Base-by-base conservation (phyloP, 805 yeast species). In the Ogataea corticis region DNA sequence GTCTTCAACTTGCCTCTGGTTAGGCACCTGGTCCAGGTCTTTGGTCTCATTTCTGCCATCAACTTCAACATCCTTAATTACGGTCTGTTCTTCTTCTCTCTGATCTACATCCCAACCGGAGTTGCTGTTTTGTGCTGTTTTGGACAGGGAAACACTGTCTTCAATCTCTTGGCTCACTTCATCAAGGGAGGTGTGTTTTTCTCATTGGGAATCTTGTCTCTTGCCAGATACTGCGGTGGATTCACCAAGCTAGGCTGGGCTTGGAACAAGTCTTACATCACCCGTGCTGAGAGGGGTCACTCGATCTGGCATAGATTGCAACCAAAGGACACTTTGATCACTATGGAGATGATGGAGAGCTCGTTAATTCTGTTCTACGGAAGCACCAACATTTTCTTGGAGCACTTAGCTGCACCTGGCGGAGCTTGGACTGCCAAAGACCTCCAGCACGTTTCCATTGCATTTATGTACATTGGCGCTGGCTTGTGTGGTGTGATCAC, bases 101-200 rank as follows among this genome's bases (percentile, higher is more conserved):
- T 82, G 44, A 70, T 77, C 21, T 82, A 87, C 58, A 57, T 83
- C 14, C 65, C 71, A 41, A 69, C 75, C 12, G 83, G 82, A 44
- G 59, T 82, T 25, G 87, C 89, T 6, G 82, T 85, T 5, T 85
- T 87, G 35, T 78, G 76, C 43, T 61, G 83, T 33, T 65, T 90
- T 57, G 98, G 96, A 32, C 68, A 78, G 65, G 91, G 81, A 3
- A 60, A 56, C 11, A 71, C 71, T 16, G 83, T 91, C 12, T 92
- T 88, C 70, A 89, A 88, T 56, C 66, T 92, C 42, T 73, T 92
- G 46, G 99, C 99, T 1, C 99, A 92, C 67, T 88, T 89, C 76
- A 92, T 92, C 65, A 92, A 92, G 66, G 99, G 99, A 49, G 94
- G 92, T 19, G 94, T 92, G 2, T 92, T 92, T 61, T 74, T 89